Conservation (phyloP, 2,329 filamentous ascomycete genomes). For the Colletotrichum lindemuthianum region DNA sequence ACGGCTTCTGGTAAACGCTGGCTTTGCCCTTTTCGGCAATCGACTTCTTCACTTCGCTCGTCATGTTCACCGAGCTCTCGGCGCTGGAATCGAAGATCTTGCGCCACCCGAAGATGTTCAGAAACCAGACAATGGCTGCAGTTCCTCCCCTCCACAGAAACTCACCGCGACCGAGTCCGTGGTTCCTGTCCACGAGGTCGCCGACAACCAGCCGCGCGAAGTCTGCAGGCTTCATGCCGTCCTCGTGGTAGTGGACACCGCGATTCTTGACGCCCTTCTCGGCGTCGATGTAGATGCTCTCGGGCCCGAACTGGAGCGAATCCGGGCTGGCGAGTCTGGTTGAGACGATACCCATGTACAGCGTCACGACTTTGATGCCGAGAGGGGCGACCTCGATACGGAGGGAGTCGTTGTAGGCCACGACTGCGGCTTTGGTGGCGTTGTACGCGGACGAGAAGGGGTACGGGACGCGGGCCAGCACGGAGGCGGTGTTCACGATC, state of each 20-base stretch:
- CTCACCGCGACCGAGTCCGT: too few species aligned
- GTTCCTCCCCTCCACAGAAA: too few species aligned
- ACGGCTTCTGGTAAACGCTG: too few species aligned
- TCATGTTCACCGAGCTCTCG: too few species aligned
- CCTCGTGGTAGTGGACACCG: background rate
- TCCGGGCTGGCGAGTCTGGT: conserved; percentile 10
- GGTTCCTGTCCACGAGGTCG: too few species aligned
- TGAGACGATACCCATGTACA: conserved; percentile 41
- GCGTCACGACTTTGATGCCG: conserved; percentile 50
- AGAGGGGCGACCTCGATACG: conserved; percentile 48
- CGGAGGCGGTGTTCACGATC: conserved; percentile 54
- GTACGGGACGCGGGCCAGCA: conserved; percentile 43
- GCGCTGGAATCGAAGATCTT: too few species aligned
- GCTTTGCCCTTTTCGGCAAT: too few species aligned
- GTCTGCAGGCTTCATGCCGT: conserved; percentile 1
- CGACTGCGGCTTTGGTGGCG: conserved; percentile 54
- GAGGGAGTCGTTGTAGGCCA: conserved; percentile 49
- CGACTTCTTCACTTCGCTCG: too few species aligned
- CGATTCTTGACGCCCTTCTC: conserved; percentile 12
- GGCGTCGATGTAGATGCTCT: conserved; percentile 23
- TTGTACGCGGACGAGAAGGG: conserved; percentile 53
- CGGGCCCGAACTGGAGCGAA: conserved; percentile 1
- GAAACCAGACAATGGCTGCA: too few species aligned
- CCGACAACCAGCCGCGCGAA: conserved; percentile 14
- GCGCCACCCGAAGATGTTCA: too few species aligned